Conservation (phyloP, 371 early-diverging fungal species). For the Mucor indicus region DNA sequence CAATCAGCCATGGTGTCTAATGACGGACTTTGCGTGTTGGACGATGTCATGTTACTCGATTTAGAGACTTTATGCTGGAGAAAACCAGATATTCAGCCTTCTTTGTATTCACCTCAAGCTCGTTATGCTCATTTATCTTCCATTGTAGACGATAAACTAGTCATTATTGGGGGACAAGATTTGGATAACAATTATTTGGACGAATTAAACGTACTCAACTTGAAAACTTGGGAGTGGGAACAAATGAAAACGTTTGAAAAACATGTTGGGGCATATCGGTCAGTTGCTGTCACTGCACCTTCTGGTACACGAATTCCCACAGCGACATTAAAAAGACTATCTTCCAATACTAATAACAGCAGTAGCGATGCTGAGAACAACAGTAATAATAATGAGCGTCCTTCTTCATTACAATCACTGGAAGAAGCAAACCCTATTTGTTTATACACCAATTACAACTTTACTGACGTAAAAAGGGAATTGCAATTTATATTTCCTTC, state of each 20-base stretch:
- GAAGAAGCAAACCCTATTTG: conserved; percentile 45
- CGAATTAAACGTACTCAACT: conserved; percentile 74
- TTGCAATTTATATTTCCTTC: conserved; percentile 60
- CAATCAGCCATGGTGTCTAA: conserved; percentile 19
- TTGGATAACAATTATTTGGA: conserved; percentile 72
- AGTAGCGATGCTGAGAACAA: background rate
- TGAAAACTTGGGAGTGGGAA: conserved; percentile 68
- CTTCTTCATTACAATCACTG: conserved; percentile 6
- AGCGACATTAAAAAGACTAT: background rate
- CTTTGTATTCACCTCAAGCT: conserved; percentile 62
- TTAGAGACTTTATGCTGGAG: conserved; percentile 64
- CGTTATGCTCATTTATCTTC: conserved; percentile 80
- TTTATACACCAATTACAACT: conserved; percentile 82
- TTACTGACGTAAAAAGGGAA: conserved; percentile 74
- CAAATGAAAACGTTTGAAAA: conserved; percentile 63
- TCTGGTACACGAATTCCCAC: conserved; percentile 16
- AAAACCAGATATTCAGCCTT: conserved; percentile 42
- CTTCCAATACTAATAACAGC: background rate
- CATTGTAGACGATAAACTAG: conserved; percentile 54
- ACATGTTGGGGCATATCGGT: conserved; percentile 79
- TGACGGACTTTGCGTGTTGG: conserved; percentile 54
- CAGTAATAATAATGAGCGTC: conserved; percentile 1
- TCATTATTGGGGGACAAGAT: conserved; percentile 84
- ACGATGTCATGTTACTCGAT: conserved; percentile 72
- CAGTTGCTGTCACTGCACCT: conserved; percentile 57